Percentiles rank a stretch among this genome's conserved stretches.
Evolutionary conservation across 441 rosid genomes (phyloP).

Genomic region (Arabidopsis lyrata): DNA sequence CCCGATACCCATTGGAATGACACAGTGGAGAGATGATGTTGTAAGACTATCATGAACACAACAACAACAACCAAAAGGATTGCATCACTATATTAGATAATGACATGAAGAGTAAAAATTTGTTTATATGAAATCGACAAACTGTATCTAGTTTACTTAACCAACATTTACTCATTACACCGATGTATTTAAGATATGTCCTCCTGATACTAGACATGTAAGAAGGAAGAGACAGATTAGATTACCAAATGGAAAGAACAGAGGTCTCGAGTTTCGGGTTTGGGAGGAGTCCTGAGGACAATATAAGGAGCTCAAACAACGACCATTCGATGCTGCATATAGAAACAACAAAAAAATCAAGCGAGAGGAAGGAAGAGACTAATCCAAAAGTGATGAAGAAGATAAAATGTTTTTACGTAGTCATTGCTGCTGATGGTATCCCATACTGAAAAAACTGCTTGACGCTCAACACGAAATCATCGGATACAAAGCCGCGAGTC

Average conservation of each 20-base stretch:
- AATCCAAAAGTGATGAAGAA: neutral
- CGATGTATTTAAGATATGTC: neutral
- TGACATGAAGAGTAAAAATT: neutral
- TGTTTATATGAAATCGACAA: neutral
- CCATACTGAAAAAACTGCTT: constrained; percentile 36
- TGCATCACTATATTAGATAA: neutral
- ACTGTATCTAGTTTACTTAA: neutral
- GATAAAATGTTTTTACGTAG: constrained; percentile 30
- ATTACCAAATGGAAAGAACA: constrained; percentile 76
- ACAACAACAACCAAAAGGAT: neutral
- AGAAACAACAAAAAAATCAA: neutral
- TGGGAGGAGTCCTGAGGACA: constrained; percentile 80
- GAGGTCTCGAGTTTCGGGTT: constrained; percentile 88
- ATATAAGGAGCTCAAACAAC: constrained; percentile 70
- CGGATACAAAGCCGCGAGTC: constrained; percentile 34
- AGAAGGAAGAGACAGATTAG: neutral
- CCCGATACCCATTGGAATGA: constrained; percentile 62
- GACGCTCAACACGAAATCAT: constrained; percentile 32
- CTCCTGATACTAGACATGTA: neutral
- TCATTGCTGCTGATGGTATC: constrained; percentile 45
- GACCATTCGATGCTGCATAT: constrained; percentile 81
- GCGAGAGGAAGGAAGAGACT: neutral
- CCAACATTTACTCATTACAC: neutral
- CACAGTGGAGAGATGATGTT: constrained; percentile 53
- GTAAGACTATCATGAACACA: constrained; percentile 52